Evolutionary conservation across 108 stramenopile species (phyloP), one percentile per base, ranked within the genome.

Genomic region (Fragilaria radians): DNA sequence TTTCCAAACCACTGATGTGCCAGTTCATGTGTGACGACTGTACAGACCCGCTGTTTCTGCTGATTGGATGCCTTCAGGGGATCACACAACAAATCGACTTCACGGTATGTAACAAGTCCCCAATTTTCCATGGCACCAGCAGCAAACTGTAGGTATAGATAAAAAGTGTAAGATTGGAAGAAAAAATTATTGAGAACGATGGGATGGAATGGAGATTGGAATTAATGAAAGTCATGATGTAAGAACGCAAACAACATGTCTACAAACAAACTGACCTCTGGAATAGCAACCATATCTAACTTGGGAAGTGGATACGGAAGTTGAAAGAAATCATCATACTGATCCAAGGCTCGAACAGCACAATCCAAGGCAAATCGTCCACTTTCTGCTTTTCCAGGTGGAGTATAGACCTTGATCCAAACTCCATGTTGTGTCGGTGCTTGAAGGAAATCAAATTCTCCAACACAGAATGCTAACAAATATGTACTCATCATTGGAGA

Each of bases 1-100:
- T 98, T 96, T 46, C 97, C 96, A 27, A 62, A 62, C 98, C 95
- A 97, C 62, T 90, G 88, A 79, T 98, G 98, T 0, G 96, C 98
- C 17, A 97, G 77, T 68, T 98, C 98, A 68, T 98, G 98, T 22
- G 85, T 88, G n/a, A 98, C 96, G 4, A 98, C 98, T 0, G 81
- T 86, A 60, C 94, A 95, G 29, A 98, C 96, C 3, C 96, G 79
- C 52, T 93, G 90, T 24, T 86, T 90, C 62, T 89, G 85, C 27
- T 52, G 67, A 29, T 67, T 62, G 9, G 76, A 79, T 1, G 93
- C 93, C 45, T 86, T 91, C 21, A 62, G 53, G 28, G 86, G 83
- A 52, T 97, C 94, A 77, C 95, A 91, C 48, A 97, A 66, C 48
- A 97, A 65, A 68, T 95, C 96, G 25, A 93, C 86, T 59, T 87